Conservation (phyloP, 2,329 filamentous ascomycete species). For the Clonostachys byssicola region DNA sequence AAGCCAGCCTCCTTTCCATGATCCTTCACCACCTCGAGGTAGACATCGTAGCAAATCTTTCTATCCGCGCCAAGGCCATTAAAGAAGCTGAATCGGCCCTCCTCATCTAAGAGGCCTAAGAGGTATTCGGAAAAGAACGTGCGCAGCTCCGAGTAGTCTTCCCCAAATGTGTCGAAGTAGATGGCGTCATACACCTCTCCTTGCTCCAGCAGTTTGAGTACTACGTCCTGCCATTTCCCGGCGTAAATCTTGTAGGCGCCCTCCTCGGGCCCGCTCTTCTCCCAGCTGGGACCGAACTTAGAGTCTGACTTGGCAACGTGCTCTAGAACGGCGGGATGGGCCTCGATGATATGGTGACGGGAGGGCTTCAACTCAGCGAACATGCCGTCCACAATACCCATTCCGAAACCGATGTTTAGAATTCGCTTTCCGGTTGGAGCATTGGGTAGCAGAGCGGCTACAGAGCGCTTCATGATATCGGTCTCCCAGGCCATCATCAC, state of each 20-base stretch:
- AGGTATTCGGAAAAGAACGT: conserved; percentile 87
- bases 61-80: conserved; percentile 91
- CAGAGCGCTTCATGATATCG: conserved; percentile 77
- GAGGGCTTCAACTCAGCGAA: conserved; percentile 65
- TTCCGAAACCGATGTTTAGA: conserved; percentile 85
- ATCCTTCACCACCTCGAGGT: conserved; percentile 87
- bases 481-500: conserved; percentile 96
- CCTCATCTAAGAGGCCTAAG: conserved; percentile 68
- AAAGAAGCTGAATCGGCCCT: conserved; percentile 80
- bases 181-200: conserved; percentile 79
- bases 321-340: conserved; percentile 71
- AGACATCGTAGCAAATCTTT: conserved; percentile 93
- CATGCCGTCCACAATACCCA: conserved; percentile 82
- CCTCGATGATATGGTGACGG: conserved; percentile 81
- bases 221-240: conserved; percentile 75
- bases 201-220: conserved; percentile 62
- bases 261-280: conserved; percentile 47
- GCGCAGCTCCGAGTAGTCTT: conserved; percentile 82
- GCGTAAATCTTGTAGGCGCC: conserved; percentile 69
- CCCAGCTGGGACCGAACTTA: conserved; percentile 53
- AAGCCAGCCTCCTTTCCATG: conserved; percentile 85
- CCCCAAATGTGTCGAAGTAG: conserved; percentile 97
- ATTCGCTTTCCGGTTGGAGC: conserved; percentile 55
- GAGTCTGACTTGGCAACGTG: conserved; percentile 48
- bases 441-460: conserved; percentile 56